A percentile compares a stretch with the other conserved stretches of the same genome.
Evolutionary conservation across 306 rosid species (phyloP).

Genomic region (Lotus japonicus): DNA sequence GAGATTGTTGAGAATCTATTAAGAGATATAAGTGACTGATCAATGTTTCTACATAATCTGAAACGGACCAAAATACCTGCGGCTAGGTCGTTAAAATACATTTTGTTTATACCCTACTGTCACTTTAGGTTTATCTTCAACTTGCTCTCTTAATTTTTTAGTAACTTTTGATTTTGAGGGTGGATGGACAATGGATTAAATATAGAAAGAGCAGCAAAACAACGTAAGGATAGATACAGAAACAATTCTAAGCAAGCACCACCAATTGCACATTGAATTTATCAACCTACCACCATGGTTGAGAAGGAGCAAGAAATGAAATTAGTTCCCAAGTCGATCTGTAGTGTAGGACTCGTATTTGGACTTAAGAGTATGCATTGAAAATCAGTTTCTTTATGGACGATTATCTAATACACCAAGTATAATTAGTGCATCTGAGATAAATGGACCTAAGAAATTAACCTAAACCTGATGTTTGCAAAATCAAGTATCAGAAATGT

Average conservation of each 20-base stretch:
- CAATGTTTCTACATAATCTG: too few species aligned
- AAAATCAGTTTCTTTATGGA: not conserved
- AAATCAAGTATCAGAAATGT: not conserved
- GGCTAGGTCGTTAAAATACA: not conserved
- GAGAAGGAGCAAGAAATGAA: not conserved
- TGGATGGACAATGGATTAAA: not conserved
- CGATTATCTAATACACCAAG: not conserved
- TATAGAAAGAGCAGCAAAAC: not conserved
- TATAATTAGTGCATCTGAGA: not conserved
- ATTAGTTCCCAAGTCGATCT: not conserved
- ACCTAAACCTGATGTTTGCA: conserved; percentile 1
- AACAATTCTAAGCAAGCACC: not conserved
- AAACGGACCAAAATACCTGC: too few species aligned
- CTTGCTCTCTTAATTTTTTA: not conserved
- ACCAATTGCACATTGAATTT: not conserved
- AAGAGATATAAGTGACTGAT: too few species aligned
- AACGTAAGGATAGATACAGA: not conserved
- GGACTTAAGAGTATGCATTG: not conserved
- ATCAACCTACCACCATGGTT: not conserved
- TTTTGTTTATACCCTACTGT: not conserved
- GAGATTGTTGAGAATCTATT: too few species aligned
- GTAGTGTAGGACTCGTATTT: not conserved
- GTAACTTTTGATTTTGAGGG: not conserved
- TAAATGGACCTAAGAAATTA: not conserved
- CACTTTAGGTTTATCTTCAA: not conserved